Evolutionary conservation across 768 basidiomycete genomes (phyloP), one percentile per base, ranked within the genome.

Genomic region (Coprinellus aureogranulatus): DNA sequence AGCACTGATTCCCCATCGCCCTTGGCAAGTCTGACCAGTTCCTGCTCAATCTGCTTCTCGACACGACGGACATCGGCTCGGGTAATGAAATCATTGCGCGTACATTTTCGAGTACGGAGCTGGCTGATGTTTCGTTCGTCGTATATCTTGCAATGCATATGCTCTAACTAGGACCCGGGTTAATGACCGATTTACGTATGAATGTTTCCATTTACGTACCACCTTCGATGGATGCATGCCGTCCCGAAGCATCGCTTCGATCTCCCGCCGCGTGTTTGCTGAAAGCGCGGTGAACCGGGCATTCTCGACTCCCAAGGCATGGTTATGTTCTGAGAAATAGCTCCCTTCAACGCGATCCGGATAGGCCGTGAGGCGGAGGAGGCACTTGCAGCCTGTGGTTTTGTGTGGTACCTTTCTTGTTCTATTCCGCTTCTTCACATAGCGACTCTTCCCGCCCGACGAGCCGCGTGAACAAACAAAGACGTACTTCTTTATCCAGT

Each of bases 11-110:
- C 23, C 8, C 61, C 61, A 50, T 62, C 61, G 11, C 52, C 26
- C 20, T n/a, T 12, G 2, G 53, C 53, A 4, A 62, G 39, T 2
- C 47, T 34, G 22, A 59, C 48, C 8, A 23, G 51, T 28, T 62
- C 61, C 20, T 49, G 53, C 34, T 62, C 58, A 40, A 62, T 59
- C 4, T 4, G 26, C 41, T 59, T 62, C 54, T 62, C 28, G 41
- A 62, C 52, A 3, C 46, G 46, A 10, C 49, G 48, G 2, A 62
- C 45, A 59, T 62, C 54, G 1, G 40, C 27, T 9, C 27, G 27
- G 4, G 54, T 52, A 30, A 31, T 25, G 18, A 62, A 62, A 5
- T 59, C 47, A 40, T 46, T 40, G 14, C 57, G 57, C 8, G 20
- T 30, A n/a, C n/a, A 8, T 9, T 10, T 25, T n/a, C 44, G n/a